These are phyloP conservation scores for Cyberlindnera mycetangii DNA, from an alignment of 805 yeast genomes.

Conservation along the genomic window DNA sequence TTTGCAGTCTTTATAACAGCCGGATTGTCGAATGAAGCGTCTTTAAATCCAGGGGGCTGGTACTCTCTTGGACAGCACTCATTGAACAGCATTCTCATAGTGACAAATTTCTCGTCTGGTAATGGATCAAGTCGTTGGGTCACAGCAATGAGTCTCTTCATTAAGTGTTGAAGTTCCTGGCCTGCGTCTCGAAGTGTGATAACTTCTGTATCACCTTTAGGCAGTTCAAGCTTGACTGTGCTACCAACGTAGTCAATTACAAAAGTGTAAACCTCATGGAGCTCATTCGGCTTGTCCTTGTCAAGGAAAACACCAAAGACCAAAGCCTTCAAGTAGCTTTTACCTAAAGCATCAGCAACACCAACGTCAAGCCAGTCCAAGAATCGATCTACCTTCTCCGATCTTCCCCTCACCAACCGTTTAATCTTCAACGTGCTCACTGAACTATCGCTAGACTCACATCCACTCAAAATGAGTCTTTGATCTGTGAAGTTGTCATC, in stretches of 20 bases:
- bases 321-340: constrained; percentile 41
- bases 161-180: constrained; percentile 43
- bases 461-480: constrained; percentile 38
- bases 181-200: constrained; percentile 35
- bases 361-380: constrained; percentile 55
- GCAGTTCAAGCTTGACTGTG: constrained; percentile 28
- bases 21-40: constrained; percentile 36
- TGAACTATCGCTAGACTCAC: constrained; percentile 27
- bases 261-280: constrained; percentile 52
- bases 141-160: constrained; percentile 48
- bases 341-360: constrained; percentile 41
- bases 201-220: constrained; percentile 11
- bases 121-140: constrained; percentile 53
- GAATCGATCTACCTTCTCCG: constrained; percentile 45
- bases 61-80: constrained; percentile 44
- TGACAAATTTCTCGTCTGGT: constrained; percentile 44
- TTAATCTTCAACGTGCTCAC: constrained; percentile 43
- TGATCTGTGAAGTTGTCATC: constrained; percentile 52
- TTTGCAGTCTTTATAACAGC: constrained; percentile 31
- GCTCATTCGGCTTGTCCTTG: constrained; percentile 37
- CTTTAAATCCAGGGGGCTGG: constrained; percentile 48
- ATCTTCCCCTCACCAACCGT: constrained; percentile 44
- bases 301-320: constrained; percentile 45
- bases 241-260: constrained; percentile 39
- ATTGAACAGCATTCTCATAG: constrained; percentile 49